These are phyloP conservation scores for Cladochytrium replicatum DNA, from an alignment of 192 early-diverging fungal species.

Conservation along the genomic window DNA sequence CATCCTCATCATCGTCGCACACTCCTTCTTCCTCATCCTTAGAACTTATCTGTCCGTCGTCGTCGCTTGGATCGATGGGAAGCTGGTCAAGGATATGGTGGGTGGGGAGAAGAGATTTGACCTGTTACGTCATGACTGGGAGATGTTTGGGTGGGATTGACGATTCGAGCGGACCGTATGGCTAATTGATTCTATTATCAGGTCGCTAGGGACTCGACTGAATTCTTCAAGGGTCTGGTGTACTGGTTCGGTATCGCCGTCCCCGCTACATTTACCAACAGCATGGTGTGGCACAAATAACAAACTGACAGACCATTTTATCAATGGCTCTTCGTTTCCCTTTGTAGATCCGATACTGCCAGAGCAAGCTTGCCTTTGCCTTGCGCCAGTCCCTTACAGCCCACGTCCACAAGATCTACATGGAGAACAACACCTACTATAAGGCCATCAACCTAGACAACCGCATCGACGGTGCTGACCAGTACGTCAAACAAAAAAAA, in stretches of 20 bases:
- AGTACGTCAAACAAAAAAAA: slow-evolving; percentile 6
- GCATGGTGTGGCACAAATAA: slow-evolving; percentile 62
- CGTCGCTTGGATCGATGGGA: slow-evolving; percentile 84
- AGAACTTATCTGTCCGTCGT: slow-evolving; percentile 87
- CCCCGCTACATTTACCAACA: slow-evolving; percentile 95
- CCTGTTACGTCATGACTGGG: background rate
- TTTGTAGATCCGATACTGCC: slow-evolving; percentile 32
- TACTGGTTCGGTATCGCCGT: slow-evolving; percentile 93
- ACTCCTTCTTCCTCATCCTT: slow-evolving; percentile 77
- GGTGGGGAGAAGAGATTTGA: background rate
- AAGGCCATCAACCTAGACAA: slow-evolving; percentile 37
- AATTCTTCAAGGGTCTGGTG: slow-evolving; percentile 63
- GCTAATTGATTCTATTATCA: too few species aligned
- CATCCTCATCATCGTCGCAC: slow-evolving; percentile 63
- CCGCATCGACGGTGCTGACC: slow-evolving; percentile 31
- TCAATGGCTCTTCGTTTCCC: background rate
- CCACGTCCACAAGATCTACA: slow-evolving; percentile 31
- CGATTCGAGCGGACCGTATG: too few species aligned
- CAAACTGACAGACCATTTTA: slow-evolving; percentile 8
- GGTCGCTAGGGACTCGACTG: slow-evolving; percentile 68
- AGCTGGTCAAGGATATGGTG: slow-evolving; percentile 91
- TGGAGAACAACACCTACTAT: slow-evolving; percentile 30
- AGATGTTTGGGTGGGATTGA: background rate
- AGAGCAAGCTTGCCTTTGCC: slow-evolving; percentile 38
- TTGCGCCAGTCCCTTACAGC: slow-evolving; percentile 26